A percentile compares a stretch with the other conserved stretches of the same genome.
These are phyloP conservation scores for Nakazawaea anatomiae DNA, from an alignment of 805 yeast genomes.

Conservation along the genomic window DNA sequence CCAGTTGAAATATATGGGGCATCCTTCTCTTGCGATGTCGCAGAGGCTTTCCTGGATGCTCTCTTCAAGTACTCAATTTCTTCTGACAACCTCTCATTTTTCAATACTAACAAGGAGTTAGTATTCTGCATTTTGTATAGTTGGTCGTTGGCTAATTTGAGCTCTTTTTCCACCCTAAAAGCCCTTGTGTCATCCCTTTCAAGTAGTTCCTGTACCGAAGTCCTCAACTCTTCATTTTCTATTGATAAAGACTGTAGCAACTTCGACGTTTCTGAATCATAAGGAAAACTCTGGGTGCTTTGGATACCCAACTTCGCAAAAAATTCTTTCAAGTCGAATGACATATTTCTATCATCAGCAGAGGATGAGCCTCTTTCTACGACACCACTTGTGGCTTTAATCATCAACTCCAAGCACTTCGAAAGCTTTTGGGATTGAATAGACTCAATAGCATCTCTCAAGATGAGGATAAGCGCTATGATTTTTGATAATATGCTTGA, in stretches of 20 bases:
- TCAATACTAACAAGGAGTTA: neutral
- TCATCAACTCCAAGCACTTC: neutral
- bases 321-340: neutral
- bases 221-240: constrained; percentile 16
- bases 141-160: constrained; percentile 2
- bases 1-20: too few species aligned
- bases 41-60: neutral
- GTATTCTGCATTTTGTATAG: neutral
- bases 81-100: neutral
- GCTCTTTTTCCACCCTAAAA: constrained; percentile 14
- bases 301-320: neutral
- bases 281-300: constrained; percentile 39
- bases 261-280: constrained; percentile 47
- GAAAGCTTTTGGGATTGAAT: neutral
- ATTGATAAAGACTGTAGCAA: constrained; percentile 11
- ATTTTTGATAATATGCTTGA: neutral
- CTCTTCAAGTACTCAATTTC: neutral
- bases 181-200: constrained; percentile 18
- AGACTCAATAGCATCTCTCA: neutral
- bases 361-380: neutral
- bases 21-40: neutral
- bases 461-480: neutral
- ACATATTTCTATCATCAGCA: neutral
- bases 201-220: constrained; percentile 21
- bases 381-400: neutral